Conservation (phyloP, 164 flowering plant species). For the Buxus sempervirens region DNA sequence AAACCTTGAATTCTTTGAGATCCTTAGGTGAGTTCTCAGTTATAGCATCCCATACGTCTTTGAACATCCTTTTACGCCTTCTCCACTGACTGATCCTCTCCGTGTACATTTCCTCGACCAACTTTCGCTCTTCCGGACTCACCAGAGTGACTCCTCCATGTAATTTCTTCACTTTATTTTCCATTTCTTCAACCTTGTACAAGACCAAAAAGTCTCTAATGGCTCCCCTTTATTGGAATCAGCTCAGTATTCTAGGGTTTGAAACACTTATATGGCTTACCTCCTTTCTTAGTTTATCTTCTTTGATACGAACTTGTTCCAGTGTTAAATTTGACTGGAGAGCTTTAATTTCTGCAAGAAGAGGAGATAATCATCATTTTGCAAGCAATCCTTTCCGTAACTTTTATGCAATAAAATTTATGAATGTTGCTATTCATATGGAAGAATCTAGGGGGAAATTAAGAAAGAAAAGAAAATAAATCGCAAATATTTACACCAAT, state of each 20-base stretch:
- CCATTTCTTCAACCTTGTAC: conserved; percentile 32
- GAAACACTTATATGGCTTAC: conserved; percentile 22
- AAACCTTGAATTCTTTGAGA: conserved; percentile 87
- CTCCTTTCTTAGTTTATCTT: conserved; percentile 54
- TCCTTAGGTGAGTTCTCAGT: conserved; percentile 78
- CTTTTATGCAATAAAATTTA: too few relatives aligned
- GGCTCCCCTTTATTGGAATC: background rate
- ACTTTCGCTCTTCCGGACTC: conserved; percentile 33
- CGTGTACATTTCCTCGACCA: conserved; percentile 16
- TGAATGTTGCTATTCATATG: too few relatives aligned
- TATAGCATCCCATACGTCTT: conserved; percentile 71
- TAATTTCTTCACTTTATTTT: conserved; percentile 24
- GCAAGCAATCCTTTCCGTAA: background rate
- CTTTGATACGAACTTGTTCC: conserved; percentile 60
- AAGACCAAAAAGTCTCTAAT: conserved; percentile 1
- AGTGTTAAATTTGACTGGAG: conserved; percentile 85
- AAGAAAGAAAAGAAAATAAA: background rate
- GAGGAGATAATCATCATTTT: background rate
- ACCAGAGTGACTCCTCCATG: conserved; percentile 32
- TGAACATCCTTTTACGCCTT: conserved; percentile 85
- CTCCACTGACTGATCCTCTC: conserved; percentile 72
- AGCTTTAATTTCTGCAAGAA: conserved; percentile 61
- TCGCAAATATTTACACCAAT: background rate
- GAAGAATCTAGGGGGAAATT: too few relatives aligned
- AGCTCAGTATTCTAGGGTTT: background rate